A percentile compares a stretch with the other conserved stretches of the same genome.
Evolutionary conservation across 2,329 filamentous ascomycete species (phyloP).

Genomic region (Arthrobotrys entomopaga): DNA sequence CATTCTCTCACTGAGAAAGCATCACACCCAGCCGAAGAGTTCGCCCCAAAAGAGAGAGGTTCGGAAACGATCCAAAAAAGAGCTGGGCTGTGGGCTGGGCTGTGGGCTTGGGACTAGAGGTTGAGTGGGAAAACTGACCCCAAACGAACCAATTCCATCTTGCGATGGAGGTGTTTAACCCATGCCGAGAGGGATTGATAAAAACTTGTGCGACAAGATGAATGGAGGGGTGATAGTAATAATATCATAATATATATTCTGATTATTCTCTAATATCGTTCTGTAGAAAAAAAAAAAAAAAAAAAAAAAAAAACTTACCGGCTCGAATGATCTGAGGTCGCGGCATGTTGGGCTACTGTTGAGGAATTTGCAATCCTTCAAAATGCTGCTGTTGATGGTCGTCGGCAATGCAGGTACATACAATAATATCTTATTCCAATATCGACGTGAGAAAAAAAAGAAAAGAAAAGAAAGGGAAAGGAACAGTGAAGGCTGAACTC

Average conservation of each 20-base stretch:
- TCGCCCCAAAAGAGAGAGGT: constrained; percentile 18
- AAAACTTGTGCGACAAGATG: constrained; percentile 41
- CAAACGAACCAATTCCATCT: constrained; percentile 6
- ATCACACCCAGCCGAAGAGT: constrained; percentile 49
- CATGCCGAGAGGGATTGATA: background rate
- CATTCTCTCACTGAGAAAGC: constrained; percentile 53
- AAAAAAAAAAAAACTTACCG: constrained; percentile 64
- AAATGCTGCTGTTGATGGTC: constrained; percentile 29
- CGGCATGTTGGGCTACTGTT: constrained; percentile 64
- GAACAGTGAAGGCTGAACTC: constrained; percentile 19
- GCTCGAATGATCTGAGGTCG: constrained; percentile 69
- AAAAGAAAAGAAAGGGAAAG: background rate
- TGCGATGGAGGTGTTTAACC: constrained; percentile 8
- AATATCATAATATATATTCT: too few relatives aligned
- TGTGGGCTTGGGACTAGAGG: constrained; percentile 9
- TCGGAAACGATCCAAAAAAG: constrained; percentile 25
- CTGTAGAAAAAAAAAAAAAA: too few relatives aligned
- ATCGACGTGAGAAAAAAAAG: constrained; percentile 12
- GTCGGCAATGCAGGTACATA: constrained; percentile 53
- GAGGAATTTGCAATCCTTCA: constrained; percentile 24
- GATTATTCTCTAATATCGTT: too few relatives aligned
- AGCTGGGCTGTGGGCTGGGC: constrained; percentile 3
- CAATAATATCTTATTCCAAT: background rate
- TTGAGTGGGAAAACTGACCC: background rate
- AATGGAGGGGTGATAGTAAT: constrained; percentile 24